Conservation (phyloP, 805 yeast species). For the Saturnispora galanensis region DNA sequence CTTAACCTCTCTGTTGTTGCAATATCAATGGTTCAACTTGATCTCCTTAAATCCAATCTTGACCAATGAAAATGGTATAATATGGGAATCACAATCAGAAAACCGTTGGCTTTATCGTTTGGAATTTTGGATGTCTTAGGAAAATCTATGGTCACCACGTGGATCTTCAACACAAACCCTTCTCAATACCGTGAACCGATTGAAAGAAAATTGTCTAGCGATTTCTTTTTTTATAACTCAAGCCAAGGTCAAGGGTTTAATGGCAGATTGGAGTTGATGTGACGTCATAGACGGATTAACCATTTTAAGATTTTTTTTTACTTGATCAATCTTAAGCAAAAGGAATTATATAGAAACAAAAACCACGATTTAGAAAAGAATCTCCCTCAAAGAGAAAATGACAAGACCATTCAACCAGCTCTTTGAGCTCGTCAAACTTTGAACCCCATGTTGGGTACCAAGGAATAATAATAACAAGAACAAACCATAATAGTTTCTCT, state of each 20-base stretch:
- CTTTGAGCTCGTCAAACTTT: conserved; percentile 3
- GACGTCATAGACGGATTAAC: conserved; percentile 5
- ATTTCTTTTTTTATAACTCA: too few relatives aligned
- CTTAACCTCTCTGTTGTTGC: too few relatives aligned
- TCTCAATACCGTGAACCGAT: too few relatives aligned
- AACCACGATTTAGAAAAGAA: conserved; percentile 7
- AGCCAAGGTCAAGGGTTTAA: too few relatives aligned
- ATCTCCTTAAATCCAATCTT: too few relatives aligned
- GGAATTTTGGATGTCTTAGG: too few relatives aligned
- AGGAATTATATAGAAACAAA: conserved; percentile 5
- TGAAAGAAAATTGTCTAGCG: too few relatives aligned
- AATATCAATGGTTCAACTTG: too few relatives aligned
- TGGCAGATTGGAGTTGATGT: background rate
- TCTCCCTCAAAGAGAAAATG: conserved; percentile 1
- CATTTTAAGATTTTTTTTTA: background rate
- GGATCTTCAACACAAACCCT: too few relatives aligned
- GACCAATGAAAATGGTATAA: background rate
- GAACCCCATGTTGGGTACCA: too few relatives aligned
- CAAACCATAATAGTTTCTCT: conserved; percentile 1
- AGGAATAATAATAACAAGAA: background rate
- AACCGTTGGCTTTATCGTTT: too few relatives aligned
- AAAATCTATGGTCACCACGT: too few relatives aligned
- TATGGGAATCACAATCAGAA: background rate
- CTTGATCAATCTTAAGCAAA: conserved; percentile 1
- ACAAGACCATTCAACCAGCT: conserved; percentile 1